These are phyloP conservation scores for Botrytis aclada DNA, from an alignment of 2,329 filamentous ascomycete species.

Conservation along the genomic window DNA sequence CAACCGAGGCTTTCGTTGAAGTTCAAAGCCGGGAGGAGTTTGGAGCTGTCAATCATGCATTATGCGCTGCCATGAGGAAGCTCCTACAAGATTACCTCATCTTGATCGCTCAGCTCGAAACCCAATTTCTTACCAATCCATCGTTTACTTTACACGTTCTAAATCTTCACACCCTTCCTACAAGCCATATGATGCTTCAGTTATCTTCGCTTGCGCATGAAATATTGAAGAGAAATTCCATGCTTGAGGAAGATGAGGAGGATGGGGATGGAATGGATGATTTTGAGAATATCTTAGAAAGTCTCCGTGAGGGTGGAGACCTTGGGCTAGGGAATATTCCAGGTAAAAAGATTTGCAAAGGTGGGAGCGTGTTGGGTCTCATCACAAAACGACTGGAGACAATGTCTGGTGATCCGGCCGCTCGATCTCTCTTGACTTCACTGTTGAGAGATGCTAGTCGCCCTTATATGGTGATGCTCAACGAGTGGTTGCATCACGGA, in stretches of 20 bases:
- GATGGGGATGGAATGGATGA: conserved; percentile 66
- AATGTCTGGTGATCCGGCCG: conserved; percentile 91
- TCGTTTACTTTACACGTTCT: conserved; percentile 90
- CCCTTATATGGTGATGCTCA: conserved; percentile 97
- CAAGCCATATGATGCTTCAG: conserved; percentile 86
- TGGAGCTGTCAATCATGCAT: conserved; percentile 89
- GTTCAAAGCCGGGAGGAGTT: conserved; percentile 91
- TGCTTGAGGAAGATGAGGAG: conserved; percentile 75
- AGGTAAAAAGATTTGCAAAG: conserved; percentile 90
- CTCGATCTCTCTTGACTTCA: conserved; percentile 75
- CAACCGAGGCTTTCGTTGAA: conserved; percentile 89
- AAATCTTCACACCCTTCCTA: conserved; percentile 86
- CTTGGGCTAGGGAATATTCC: conserved; percentile 74
- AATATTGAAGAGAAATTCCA: conserved; percentile 79
- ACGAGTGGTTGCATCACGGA: conserved; percentile 96
- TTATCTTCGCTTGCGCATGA: conserved; percentile 85
- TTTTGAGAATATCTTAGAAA: conserved; percentile 90
- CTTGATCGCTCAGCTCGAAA: conserved; percentile 88
- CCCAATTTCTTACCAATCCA: conserved; percentile 83
- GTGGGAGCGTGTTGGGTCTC: conserved; percentile 88
- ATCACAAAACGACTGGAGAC: conserved; percentile 80
- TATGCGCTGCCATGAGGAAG: conserved; percentile 92
- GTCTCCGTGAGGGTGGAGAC: conserved; percentile 81
- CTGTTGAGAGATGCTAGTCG: conserved; percentile 83
- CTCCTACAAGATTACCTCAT: conserved; percentile 90